phyloP scores from a whole-genome alignment of 108 stramenopile genomes.

The Schizochytrium sp. region DNA sequence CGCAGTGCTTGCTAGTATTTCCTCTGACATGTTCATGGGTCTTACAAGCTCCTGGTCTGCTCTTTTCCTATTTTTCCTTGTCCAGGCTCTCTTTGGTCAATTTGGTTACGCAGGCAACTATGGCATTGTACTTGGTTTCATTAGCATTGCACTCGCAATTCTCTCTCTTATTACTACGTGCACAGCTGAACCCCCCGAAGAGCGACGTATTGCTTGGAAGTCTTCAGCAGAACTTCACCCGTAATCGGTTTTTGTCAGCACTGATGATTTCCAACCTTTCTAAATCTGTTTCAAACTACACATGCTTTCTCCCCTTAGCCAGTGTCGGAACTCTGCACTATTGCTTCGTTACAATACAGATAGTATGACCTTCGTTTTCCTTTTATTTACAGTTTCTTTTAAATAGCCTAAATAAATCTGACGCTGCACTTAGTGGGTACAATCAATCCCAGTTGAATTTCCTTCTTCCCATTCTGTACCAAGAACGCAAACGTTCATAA shows the following conservation, averaged over 20 bases:
- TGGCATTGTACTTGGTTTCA: not conserved
- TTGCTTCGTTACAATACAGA: no score
- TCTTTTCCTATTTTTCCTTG: not conserved
- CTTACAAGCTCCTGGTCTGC: not conserved
- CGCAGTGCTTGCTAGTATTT: not conserved
- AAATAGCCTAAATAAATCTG: no score
- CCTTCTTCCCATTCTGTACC: no score
- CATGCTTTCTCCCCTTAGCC: no score
- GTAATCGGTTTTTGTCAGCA: not conserved
- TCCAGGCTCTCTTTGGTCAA: not conserved
- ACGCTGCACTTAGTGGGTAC: no score
- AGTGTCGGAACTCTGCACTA: no score
- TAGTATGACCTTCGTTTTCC: no score
- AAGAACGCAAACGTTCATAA: no score
- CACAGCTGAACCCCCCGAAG: not conserved
- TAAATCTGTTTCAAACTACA: no score
- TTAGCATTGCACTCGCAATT: not conserved
- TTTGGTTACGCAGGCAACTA: constrained; percentile 21
- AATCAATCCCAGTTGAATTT: no score
- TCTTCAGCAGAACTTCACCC: not conserved
- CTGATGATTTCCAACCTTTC: not conserved
- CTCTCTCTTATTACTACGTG: not conserved
- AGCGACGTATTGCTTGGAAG: not conserved
- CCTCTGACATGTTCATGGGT: not conserved
- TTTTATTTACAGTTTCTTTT: no score